A percentile compares a stretch with the other conserved stretches of the same genome.
Conservation (phyloP, 2,329 filamentous ascomycete species). For the Aspergillus pseudoviridinutans region DNA sequence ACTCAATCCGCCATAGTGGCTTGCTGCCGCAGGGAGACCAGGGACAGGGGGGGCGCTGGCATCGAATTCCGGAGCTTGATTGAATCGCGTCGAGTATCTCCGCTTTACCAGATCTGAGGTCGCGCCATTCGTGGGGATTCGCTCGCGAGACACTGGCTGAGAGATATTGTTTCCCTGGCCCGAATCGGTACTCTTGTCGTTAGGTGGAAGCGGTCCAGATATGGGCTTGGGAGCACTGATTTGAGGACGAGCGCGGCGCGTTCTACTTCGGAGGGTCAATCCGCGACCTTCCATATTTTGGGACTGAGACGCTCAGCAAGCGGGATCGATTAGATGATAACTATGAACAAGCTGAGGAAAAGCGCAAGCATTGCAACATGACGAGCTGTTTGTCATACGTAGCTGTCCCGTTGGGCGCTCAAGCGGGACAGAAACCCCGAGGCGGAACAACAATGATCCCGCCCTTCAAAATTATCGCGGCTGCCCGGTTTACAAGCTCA, state of each 20-base stretch:
- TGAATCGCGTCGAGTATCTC: slow-evolving; percentile 90
- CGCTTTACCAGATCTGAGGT: slow-evolving; percentile 85
- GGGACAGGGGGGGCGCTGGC: slow-evolving; percentile 69
- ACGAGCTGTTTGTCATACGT: neutral
- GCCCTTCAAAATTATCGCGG: slow-evolving; percentile 28
- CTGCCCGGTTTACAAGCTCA: slow-evolving; percentile 9
- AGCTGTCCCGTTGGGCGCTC: slow-evolving; percentile 6
- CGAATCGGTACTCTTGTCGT: slow-evolving; percentile 34
- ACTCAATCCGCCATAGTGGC: slow-evolving; percentile 54
- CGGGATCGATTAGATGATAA: slow-evolving; percentile 4
- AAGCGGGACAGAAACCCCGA: slow-evolving; percentile 32
- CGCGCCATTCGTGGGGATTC: slow-evolving; percentile 46
- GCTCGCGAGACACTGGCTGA: slow-evolving; percentile 33
- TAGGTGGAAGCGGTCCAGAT: slow-evolving; percentile 36
- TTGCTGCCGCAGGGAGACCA: slow-evolving; percentile 54
- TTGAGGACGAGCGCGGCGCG: slow-evolving; percentile 48
- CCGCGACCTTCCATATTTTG: slow-evolving; percentile 51
- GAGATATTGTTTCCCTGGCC: slow-evolving; percentile 25
- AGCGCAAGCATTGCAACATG: neutral
- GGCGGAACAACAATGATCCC: slow-evolving; percentile 36
- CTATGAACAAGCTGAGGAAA: slow-evolving; percentile 6
- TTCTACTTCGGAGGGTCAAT: slow-evolving; percentile 62
- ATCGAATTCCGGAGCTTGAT: slow-evolving; percentile 66
- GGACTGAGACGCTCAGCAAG: neutral
- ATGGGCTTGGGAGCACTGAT: slow-evolving; percentile 60